Percentiles rank a stretch among this genome's conserved stretches.
Evolutionary conservation across 352 stramenopile genomes (phyloP).

Genomic region (Phytophthora vignae): DNA sequence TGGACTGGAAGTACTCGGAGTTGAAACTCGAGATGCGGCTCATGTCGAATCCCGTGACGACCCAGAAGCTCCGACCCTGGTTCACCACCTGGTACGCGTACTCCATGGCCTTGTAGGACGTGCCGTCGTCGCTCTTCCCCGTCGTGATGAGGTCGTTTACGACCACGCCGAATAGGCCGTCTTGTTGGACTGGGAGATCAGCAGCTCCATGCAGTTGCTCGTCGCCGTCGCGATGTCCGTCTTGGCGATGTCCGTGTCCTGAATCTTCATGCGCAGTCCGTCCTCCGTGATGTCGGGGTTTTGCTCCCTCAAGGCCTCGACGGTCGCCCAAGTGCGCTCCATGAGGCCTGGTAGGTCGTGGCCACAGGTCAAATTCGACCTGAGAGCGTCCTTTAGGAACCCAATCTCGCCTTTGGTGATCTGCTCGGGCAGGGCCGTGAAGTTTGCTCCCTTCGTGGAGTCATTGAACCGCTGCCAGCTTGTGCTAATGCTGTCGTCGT

Average conservation of each 20-base stretch:
- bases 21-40: conserved; percentile 30
- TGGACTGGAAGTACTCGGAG: conserved; percentile 38
- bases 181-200: conserved; percentile 24
- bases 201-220: conserved; percentile 41
- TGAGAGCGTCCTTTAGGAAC: conserved; percentile 32
- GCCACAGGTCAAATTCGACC: conserved; percentile 40
- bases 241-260: conserved; percentile 41
- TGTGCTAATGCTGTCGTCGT: conserved; percentile 25
- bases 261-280: conserved; percentile 35
- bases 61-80: conserved; percentile 22
- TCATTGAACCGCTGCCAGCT: conserved; percentile 29
- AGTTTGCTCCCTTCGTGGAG: conserved; percentile 34
- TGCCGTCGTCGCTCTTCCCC: conserved; percentile 32
- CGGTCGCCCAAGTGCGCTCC: conserved; percentile 24
- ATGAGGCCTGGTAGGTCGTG: conserved; percentile 32
- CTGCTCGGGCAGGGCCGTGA: conserved; percentile 21
- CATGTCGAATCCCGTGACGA: conserved; percentile 29
- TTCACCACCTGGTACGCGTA: conserved; percentile 24
- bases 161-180: conserved; percentile 39
- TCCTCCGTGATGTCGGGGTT: conserved; percentile 34
- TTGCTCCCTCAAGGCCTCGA: conserved; percentile 27
- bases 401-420: conserved; percentile 37
- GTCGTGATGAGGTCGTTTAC: conserved; percentile 33
- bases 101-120: conserved; percentile 18
- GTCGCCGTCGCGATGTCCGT: conserved; percentile 42